Base-by-base conservation (phyloP, 2,329 filamentous ascomycete species). In the Diplodia scrobiculata region DNA sequence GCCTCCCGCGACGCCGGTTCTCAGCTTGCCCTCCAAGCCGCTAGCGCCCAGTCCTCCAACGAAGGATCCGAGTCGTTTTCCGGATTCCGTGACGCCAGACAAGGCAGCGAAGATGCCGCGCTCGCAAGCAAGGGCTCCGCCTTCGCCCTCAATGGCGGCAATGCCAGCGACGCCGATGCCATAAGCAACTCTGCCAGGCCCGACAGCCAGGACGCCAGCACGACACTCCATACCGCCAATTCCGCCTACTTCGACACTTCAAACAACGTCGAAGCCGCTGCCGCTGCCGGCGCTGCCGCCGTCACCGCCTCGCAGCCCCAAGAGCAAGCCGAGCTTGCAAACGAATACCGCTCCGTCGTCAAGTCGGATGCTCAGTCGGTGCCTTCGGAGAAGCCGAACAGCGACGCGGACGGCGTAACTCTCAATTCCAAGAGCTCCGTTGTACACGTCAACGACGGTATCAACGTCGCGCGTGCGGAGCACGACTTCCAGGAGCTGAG, bases 401-500 rank as follows among this genome's bases (percentile, higher is more conserved):
- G 65, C 65, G 48, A 62, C 2, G n/a, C 41, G 6, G 64, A 66
- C n/a, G 54, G 53, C 19, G 54, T 25, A 7, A 59, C 64, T 10
- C 45, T 66, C 32, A 66, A 66, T 27, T 59, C 64, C n/a, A 59
- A 59, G 64, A 66, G 54, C 25, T 65, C 52, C 4, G 51, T 65
- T 38, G 45, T 62, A 3, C 52, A 65, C 29, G 51, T 65, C 13
- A 58, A 65, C n/a, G 52, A 66, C 48, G 65, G 65, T 55, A 67
- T 67, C 36, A 87, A 89, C 9, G 83, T 93, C 62, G 80, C 85
- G 67, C 84, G 84, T 63, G 90, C 90, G 51, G 85, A 91, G 75
- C 85, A 84, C 36, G 89, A 92, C 29, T 93, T 92, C 69, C 85
- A 84, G 0, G 83, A 90, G 69, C 81, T 93, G 14, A 88, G 76